These are phyloP conservation scores for Fusarium verticillioides DNA, from an alignment of 2,329 filamentous ascomycete species.

Conservation along the genomic window DNA sequence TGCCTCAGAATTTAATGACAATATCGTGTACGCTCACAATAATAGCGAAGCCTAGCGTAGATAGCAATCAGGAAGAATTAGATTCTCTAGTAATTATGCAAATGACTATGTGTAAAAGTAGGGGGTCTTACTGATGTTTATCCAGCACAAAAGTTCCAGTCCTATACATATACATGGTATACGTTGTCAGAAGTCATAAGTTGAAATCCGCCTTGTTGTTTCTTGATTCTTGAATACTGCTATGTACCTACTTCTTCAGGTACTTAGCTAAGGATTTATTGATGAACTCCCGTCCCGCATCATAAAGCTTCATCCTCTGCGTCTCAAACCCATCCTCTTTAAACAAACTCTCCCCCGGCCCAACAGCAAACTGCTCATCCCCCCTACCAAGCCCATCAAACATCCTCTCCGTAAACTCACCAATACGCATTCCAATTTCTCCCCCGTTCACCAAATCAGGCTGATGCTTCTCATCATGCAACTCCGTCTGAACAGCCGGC, in stretches of 20 bases:
- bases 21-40: accelerated
- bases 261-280: slow-evolving; percentile 17
- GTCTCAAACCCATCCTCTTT: slow-evolving; percentile 42
- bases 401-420: slow-evolving; percentile 55
- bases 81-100: too few species aligned
- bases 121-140: too few species aligned
- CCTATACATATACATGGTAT: too few species aligned
- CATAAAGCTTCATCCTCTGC: slow-evolving; percentile 31
- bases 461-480: slow-evolving; percentile 43
- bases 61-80: too few species aligned
- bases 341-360: slow-evolving; percentile 34
- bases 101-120: too few species aligned
- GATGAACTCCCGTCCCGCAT: slow-evolving; percentile 16
- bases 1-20: neutral
- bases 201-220: too few species aligned
- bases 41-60: accelerated
- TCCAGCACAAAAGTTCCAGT: too few species aligned
- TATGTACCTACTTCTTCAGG: slow-evolving; percentile 1
- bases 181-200: too few species aligned
- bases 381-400: slow-evolving; percentile 36
- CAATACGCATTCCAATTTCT: slow-evolving; percentile 52
- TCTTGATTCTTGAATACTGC: accelerated
- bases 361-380: slow-evolving; percentile 42
- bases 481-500: slow-evolving; percentile 46
- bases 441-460: slow-evolving; percentile 42